Base-by-base conservation (phyloP, 805 yeast genomes). In the Wickerhamiella vanderwaltii region DNA sequence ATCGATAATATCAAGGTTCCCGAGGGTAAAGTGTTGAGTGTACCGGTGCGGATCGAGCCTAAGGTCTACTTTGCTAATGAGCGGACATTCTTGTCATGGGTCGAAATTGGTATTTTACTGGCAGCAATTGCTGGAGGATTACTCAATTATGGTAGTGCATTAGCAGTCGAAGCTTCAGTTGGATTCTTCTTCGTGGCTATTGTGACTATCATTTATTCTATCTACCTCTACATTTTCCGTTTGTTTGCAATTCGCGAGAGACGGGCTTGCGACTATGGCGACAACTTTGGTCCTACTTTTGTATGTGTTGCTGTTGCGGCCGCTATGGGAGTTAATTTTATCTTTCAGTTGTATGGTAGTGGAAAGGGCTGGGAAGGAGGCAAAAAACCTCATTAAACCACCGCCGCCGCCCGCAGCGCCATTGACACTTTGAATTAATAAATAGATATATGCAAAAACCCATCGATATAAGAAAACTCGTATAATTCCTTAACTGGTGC, bases 1-100 rank as follows among this genome's bases (percentile, higher is more conserved):
- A 77, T 73, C 46, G 56, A 51, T 17, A 61, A 64, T 43, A 69
- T 78, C 48, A 64, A 61, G 46, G 81, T 91, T 9, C 97, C 98
- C 17, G 76, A 81, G 31, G 98, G 97, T 1, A 87, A 86, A 61
- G 70, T 72, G 34, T 83, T 91, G 45, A 75, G 86, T 55, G 91
- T 91, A 6, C 98, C 97, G 2, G 93, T 91, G 29, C 74, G 98
- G 55, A 87, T 91, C 28, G 98, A 91, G 63, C 98, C 98, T 45
- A 91, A 91, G 65, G 98, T 91, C n/a, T 91, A 91, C 60, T 91
- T 91, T 62, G 98, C 98, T 5, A 85, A 94, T 18, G 98, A 91
- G 62, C 76, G 98, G 64, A 91, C 98, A 0, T 88, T 78, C 56
- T 68, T 91, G 48, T 75, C 93, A 30, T 91, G 98, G 98, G 65